phyloP scores from a whole-genome alignment of 345 rosid species.

The Adansonia digitata region DNA sequence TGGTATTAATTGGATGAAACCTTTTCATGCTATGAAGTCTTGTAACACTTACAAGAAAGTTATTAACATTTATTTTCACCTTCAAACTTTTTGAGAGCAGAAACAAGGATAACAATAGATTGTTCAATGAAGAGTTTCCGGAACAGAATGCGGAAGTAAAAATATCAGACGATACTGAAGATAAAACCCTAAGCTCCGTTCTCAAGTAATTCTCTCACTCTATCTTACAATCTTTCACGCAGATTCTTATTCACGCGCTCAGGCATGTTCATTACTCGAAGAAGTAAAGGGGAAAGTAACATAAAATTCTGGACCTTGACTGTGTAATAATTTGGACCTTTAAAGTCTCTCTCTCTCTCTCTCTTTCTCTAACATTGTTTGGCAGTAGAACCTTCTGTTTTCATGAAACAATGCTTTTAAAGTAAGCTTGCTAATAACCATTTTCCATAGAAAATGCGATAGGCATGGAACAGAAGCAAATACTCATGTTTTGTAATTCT shows the following conservation, averaged over 20 bases:
- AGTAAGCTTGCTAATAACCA: background rate
- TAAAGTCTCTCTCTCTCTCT: background rate
- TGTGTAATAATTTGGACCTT: background rate
- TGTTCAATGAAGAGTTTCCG: conserved; percentile 6
- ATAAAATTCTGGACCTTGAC: conserved; percentile 1
- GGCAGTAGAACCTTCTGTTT: background rate
- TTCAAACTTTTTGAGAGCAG: conserved; percentile 21
- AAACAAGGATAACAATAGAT: conserved; percentile 16
- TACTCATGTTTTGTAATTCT: background rate
- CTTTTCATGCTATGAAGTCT: background rate
- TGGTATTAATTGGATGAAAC: background rate
- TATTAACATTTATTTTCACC: conserved; percentile 1
- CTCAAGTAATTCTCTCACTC: conserved; percentile 33
- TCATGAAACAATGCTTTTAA: background rate
- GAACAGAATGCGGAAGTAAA: conserved; percentile 15
- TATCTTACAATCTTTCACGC: background rate
- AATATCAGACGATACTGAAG: conserved; percentile 32
- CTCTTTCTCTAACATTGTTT: background rate
- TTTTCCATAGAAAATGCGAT: background rate
- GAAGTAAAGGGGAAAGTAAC: background rate
- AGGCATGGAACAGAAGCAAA: background rate
- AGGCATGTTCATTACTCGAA: background rate
- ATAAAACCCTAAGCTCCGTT: conserved; percentile 34
- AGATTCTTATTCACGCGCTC: background rate
- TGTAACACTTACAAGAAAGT: background rate